A percentile compares a stretch with the other conserved stretches of the same genome.
Conservation (phyloP, 306 rosid genomes). For the Pyrus pyrifolia region DNA sequence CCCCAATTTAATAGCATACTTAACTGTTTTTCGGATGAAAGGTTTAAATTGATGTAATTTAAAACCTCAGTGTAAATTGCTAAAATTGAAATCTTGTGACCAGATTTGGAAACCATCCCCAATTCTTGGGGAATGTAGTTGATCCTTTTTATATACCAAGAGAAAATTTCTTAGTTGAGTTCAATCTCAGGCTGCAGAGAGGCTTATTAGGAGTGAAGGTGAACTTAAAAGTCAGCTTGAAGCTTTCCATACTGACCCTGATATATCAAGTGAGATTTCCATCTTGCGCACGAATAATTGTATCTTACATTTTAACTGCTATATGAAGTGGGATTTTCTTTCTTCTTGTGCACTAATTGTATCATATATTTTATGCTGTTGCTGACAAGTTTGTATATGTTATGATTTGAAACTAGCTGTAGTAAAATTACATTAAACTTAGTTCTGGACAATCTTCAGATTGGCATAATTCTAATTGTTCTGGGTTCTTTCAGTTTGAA, state of each 20-base stretch:
- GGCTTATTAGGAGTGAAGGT: conserved; percentile 74
- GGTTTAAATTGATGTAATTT: too few species aligned
- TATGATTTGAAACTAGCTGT: neutral
- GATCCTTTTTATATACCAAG: neutral
- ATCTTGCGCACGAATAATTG: neutral
- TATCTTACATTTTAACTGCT: conserved; percentile 18
- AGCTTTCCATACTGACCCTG: conserved; percentile 58
- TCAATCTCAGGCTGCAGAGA: conserved; percentile 75
- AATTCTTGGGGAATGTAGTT: too few species aligned
- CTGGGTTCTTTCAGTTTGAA: neutral
- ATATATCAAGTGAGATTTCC: conserved; percentile 61
- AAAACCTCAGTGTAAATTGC: too few species aligned
- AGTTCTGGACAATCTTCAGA: neutral
- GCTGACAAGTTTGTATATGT: neutral
- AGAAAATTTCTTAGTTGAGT: conserved; percentile 2
- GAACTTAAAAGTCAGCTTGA: conserved; percentile 68
- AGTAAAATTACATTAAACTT: neutral
- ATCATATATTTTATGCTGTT: neutral
- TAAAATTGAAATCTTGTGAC: too few species aligned
- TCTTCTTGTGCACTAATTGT: neutral
- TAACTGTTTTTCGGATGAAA: too few species aligned
- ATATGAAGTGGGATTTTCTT: conserved; percentile 56
- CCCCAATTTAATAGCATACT: too few species aligned
- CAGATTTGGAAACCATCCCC: too few species aligned
- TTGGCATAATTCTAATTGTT: neutral